Conservation (phyloP, 1,284 basidiomycete species). For the Inonotus hispidus region DNA sequence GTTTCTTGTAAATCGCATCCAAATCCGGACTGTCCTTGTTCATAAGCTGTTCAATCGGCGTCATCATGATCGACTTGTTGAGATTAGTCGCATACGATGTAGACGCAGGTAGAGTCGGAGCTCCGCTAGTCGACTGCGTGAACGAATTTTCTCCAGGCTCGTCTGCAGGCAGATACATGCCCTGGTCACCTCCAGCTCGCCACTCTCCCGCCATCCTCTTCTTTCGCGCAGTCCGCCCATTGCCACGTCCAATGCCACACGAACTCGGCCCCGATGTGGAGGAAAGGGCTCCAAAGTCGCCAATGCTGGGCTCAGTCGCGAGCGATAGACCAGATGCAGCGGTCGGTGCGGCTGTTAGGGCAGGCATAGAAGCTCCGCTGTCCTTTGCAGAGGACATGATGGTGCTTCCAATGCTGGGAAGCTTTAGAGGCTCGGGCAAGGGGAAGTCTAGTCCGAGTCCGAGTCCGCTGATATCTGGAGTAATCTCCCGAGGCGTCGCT, state of each 20-base stretch:
- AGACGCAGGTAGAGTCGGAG: constrained; percentile 1
- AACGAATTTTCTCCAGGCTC: background rate
- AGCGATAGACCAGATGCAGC: constrained; percentile 12
- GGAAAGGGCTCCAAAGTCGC: background rate
- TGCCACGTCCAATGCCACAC: background rate
- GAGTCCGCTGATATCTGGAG: constrained; percentile 15
- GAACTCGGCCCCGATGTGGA: background rate
- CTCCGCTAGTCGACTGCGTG: background rate
- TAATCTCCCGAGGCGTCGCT: background rate
- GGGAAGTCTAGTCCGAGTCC: constrained; percentile 19
- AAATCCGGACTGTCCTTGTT: constrained; percentile 1
- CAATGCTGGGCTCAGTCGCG: constrained; percentile 1
- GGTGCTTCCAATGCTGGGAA: constrained; percentile 15
- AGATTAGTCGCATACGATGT: constrained; percentile 12
- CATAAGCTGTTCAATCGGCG: constrained; percentile 2
- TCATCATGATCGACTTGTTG: constrained; percentile 1
- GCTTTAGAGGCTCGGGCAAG: constrained; percentile 14
- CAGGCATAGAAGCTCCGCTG: constrained; percentile 9
- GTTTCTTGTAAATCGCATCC: constrained; percentile 10
- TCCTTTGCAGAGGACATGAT: constrained; percentile 10
- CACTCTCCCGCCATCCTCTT: constrained; percentile 17
- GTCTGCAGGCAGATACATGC: constrained; percentile 1
- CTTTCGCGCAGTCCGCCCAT: constrained; percentile 1
- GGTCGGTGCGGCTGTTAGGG: constrained; percentile 14
- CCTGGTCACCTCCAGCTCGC: background rate